phyloP scores from a whole-genome alignment of 305 asterid species.

The Fraxinus xanthoxyloides region DNA sequence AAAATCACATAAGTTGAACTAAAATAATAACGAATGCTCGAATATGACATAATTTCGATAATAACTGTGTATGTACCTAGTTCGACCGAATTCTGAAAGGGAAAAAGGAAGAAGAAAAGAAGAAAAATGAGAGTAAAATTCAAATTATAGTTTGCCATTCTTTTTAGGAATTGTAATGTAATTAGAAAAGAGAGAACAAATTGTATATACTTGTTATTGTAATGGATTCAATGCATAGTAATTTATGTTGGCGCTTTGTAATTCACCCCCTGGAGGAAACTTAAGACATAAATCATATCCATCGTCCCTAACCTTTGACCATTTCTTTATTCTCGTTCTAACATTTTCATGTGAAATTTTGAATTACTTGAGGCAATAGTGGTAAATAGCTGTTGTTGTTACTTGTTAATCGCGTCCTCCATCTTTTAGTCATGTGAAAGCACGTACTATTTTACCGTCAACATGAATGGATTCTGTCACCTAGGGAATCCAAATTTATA shows the following conservation, averaged over 20 bases:
- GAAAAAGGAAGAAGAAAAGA: not conserved
- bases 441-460: not conserved
- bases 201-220: not conserved
- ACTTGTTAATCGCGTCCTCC: no score
- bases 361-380: no score
- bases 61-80: not conserved
- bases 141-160: not conserved
- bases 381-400: no score
- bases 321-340: no score
- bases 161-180: not conserved
- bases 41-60: not conserved
- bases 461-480: not conserved
- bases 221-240: not conserved
- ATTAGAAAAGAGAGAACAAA: not conserved
- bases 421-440: not conserved
- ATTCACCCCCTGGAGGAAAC: not conserved
- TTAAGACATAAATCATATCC: not conserved
- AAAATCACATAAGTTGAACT: not conserved
- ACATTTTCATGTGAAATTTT: no score
- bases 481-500: no score
- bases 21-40: not conserved
- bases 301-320: not conserved
- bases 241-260: not conserved
- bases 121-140: not conserved
- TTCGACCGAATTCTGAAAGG: not conserved